Conservation (phyloP, 352 stramenopile species). For the Globisporangium middletonii region DNA sequence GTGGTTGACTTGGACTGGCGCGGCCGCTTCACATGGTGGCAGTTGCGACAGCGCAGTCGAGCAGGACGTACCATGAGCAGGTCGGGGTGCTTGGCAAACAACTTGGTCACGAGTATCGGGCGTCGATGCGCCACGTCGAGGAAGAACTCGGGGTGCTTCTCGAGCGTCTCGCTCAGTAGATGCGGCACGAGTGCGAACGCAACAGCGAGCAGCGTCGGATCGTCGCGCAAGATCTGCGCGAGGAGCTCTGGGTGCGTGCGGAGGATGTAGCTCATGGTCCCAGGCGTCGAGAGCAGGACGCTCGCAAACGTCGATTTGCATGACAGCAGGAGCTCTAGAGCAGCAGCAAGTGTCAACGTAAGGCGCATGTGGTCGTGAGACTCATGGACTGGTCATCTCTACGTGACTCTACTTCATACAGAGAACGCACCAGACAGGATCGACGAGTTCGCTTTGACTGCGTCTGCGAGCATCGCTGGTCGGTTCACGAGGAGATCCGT, state of each 20-base stretch:
- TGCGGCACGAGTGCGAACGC: conserved; percentile 53
- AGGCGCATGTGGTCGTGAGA: too few species aligned
- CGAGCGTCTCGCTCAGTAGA: conserved; percentile 48
- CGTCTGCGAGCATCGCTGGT: conserved; percentile 30
- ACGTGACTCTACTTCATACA: background rate
- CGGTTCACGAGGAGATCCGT: conserved; percentile 57
- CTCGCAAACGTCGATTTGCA: conserved; percentile 34
- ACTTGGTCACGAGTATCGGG: conserved; percentile 39
- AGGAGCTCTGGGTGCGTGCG: conserved; percentile 46
- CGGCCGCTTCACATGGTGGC: too few species aligned
- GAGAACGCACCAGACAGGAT: conserved; percentile 42
- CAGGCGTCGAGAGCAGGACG: conserved; percentile 34
- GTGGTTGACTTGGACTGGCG: background rate
- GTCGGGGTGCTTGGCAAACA: conserved; percentile 67
- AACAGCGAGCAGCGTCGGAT: conserved; percentile 33
- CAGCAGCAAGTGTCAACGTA: background rate
- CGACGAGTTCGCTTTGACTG: conserved; percentile 42
- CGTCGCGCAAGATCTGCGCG: conserved; percentile 41
- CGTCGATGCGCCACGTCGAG: conserved; percentile 62
- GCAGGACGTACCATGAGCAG: conserved; percentile 39
- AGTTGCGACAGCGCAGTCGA: too few species aligned
- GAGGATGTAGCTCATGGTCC: conserved; percentile 40
- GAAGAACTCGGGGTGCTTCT: conserved; percentile 61
- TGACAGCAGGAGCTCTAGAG: conserved; percentile 33
- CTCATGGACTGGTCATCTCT: too few species aligned